Base-by-base conservation (phyloP, 2,329 filamentous ascomycete species). In the Xylariaceae sp. region DNA sequence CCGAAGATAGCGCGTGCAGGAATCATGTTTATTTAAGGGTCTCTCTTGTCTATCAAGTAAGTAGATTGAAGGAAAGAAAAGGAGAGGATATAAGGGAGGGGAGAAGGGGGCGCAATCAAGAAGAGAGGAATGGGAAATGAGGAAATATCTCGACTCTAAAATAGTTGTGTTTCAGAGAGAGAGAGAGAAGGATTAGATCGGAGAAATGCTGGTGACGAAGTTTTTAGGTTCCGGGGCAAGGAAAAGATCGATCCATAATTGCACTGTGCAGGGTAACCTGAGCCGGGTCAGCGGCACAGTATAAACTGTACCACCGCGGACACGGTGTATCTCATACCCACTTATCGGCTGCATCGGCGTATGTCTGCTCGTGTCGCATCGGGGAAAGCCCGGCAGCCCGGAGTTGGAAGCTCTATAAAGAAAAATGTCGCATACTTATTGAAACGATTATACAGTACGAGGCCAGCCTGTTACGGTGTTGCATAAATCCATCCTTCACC, bases 1-100 rank as follows among this genome's bases (percentile, higher is more conserved):
- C 67, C 67, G 52, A 72, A 70, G 52, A 70, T 57, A 61, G 66
- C 64, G 65, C 70, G 64, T 63, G 67, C 68, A 48, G 63, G 62
- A 62, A 69, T 58, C 70, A 71, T 71, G 48, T 59, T 63, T 26
- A 16, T n/a, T n/a, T 55, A 37, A 21, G 16, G 20, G 20, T 46
- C 23, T 26, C 20, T 41, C 43, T 51, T 52, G n/a, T 45, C 20
- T 48, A 43, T 56, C 9, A 29, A 41, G 41, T 40, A 29, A 26
- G 23, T 26, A 26, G 23, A 21, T 5, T 26, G 26, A 20, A 19
- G 20, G 32, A 47, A 45, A 23, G 44, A 23, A 43, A 20, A 18
- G 32, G 14, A n/a, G 43, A 21, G 20, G 43, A 44, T 14, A 9
- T n/a, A 43, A 20, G n/a, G 32, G 14, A n/a, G 43, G 16, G 20